Conservation (phyloP, 257 asterid species). For the Capsicum chinense region DNA sequence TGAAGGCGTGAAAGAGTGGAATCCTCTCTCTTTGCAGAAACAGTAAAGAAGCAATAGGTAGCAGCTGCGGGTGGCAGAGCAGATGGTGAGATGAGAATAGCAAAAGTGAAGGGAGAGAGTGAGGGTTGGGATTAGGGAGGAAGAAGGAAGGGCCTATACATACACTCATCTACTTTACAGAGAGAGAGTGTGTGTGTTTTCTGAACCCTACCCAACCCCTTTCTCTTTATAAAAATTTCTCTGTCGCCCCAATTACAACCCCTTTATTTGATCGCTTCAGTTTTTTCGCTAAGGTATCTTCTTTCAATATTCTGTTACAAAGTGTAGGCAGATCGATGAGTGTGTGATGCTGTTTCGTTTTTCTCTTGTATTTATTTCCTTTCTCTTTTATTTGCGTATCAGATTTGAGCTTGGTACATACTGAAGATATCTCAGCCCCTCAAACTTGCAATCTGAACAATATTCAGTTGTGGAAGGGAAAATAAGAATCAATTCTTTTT, state of each 20-base stretch:
- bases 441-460: slow-evolving; percentile 25
- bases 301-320: not conserved
- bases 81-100: not conserved
- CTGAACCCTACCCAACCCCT: slow-evolving; percentile 4
- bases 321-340: not conserved
- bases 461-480: slow-evolving; percentile 25
- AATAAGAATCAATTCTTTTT: slow-evolving; percentile 22
- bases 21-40: too few relatives aligned
- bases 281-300: not conserved
- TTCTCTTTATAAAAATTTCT: not conserved
- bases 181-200: not conserved
- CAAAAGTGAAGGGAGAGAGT: not conserved
- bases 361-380: not conserved
- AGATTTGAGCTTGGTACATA: slow-evolving; percentile 35
- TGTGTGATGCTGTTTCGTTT: not conserved
- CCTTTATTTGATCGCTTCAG: not conserved
- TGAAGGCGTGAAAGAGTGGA: too few relatives aligned
- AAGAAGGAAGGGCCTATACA: not conserved
- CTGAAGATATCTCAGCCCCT: slow-evolving; percentile 31
- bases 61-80: not conserved
- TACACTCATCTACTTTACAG: not conserved
- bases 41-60: not conserved
- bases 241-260: not conserved
- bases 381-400: slow-evolving; percentile 28
- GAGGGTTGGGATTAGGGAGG: not conserved